Evolutionary conservation across 495 filamentous ascomycete species (phyloP).

Genomic region (Acidomyces sp.): DNA sequence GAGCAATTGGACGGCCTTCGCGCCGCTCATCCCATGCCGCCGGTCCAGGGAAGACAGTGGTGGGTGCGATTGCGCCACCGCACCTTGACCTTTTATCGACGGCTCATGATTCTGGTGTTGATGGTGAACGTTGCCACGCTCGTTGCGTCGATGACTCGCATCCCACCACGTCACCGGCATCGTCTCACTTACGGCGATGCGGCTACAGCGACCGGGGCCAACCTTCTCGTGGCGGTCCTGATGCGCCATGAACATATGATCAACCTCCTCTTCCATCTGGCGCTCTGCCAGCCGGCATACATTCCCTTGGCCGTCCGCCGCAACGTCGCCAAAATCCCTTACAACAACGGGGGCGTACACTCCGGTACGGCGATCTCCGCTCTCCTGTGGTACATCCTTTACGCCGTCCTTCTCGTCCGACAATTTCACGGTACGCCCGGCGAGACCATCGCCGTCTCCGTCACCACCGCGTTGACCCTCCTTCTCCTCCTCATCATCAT

Average conservation of each 20-base stretch:
- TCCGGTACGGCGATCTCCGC: conserved; percentile 20
- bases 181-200: conserved; percentile 22
- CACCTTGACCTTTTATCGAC: conserved; percentile 15
- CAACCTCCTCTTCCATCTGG: conserved; percentile 22
- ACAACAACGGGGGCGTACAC: conserved; percentile 26
- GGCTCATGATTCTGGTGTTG: conserved; percentile 22
- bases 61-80: not conserved
- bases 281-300: conserved; percentile 13
- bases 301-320: conserved; percentile 18
- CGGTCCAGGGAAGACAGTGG: not conserved
- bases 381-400: conserved; percentile 24
- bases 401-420: conserved; percentile 6
- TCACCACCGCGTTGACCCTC: conserved; percentile 14
- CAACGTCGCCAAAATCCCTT: conserved; percentile 19
- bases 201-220: conserved; percentile 32
- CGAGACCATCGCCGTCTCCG: not conserved
- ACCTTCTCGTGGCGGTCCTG: conserved; percentile 33
- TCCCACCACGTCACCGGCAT: conserved; percentile 24
- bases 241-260: conserved; percentile 31
- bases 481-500: conserved; percentile 29
- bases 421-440: conserved; percentile 9
- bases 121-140: conserved; percentile 37
- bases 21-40: conserved; percentile 1
- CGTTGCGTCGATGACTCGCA: conserved; percentile 23
- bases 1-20: not conserved